Evolutionary conservation across 2,329 filamentous ascomycete genomes (phyloP).

Genomic region (Microcyclosporella mali): DNA sequence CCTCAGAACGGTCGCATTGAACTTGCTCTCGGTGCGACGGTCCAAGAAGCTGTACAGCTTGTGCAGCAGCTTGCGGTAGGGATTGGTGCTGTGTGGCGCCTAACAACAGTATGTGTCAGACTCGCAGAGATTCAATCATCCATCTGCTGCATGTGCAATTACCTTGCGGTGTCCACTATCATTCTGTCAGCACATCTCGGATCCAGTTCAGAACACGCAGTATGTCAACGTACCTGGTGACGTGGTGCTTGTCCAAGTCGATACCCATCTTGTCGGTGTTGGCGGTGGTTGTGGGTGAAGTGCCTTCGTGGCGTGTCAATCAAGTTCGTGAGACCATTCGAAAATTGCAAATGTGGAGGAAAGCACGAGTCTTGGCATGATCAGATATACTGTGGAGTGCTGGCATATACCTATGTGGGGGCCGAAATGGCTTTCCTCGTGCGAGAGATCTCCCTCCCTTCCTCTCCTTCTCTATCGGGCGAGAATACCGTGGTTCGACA

Average conservation of each 20-base stretch:
- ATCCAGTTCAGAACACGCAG: too few relatives aligned
- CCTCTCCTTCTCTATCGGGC: too few relatives aligned
- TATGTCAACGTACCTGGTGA: conserved; percentile 2
- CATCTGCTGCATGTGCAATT: conserved; percentile 15
- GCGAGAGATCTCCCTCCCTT: too few relatives aligned
- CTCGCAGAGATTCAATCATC: conserved; percentile 18
- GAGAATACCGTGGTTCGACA: too few relatives aligned
- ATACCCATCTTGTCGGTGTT: conserved; percentile 18
- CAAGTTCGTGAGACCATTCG: too few relatives aligned
- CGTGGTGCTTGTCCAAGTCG: conserved; percentile 26
- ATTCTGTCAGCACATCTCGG: too few relatives aligned
- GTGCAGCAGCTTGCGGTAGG: conserved; percentile 48
- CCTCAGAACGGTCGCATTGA: conserved; percentile 98
- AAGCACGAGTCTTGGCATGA: too few relatives aligned
- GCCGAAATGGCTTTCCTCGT: too few relatives aligned
- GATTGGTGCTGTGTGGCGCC: conserved; percentile 70
- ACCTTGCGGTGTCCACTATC: conserved; percentile 25
- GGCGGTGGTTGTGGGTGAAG: conserved; percentile 1
- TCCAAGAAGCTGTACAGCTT: conserved; percentile 31
- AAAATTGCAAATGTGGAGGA: too few relatives aligned
- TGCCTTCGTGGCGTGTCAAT: too few relatives aligned
- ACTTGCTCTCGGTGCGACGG: conserved; percentile 82
- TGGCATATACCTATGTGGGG: too few relatives aligned
- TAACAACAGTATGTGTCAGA: conserved; percentile 31
- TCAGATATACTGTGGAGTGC: too few relatives aligned